Conservation (phyloP, 805 yeast species). For the Cyberlindnera xylosilytica region DNA sequence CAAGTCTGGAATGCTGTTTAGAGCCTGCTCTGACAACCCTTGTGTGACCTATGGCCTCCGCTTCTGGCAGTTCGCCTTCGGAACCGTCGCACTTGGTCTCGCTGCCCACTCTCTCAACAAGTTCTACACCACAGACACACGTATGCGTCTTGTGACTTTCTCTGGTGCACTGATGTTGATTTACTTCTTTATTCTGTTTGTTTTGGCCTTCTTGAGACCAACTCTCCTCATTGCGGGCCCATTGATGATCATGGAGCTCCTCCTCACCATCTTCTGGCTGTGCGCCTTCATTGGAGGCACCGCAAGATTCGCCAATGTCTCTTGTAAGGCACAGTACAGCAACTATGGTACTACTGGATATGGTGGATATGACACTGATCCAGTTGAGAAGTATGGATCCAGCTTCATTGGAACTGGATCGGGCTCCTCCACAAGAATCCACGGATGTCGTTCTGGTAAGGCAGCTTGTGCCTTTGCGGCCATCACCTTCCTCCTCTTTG, state of each 20-base stretch:
- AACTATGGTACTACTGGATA: too few relatives aligned
- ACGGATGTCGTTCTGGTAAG: constrained; percentile 16
- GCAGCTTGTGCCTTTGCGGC: constrained; percentile 18
- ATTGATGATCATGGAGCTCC: constrained; percentile 26
- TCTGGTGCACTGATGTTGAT: constrained; percentile 29
- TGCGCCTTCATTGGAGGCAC: constrained; percentile 34
- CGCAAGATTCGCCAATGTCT: constrained; percentile 27
- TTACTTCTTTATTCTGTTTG: constrained; percentile 26
- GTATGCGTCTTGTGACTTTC: constrained; percentile 31
- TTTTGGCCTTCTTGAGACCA: constrained; percentile 21
- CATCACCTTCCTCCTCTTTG: constrained; percentile 25
- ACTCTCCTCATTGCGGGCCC: constrained; percentile 27
- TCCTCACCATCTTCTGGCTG: constrained; percentile 32
- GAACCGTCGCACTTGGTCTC: constrained; percentile 30
- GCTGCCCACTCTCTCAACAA: constrained; percentile 26
- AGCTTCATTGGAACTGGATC: too few relatives aligned
- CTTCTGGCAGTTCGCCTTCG: constrained; percentile 26
- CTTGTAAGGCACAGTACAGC: constrained; percentile 21
- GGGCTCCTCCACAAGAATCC: background rate
- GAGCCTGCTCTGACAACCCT: too few relatives aligned
- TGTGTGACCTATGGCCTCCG: constrained; percentile 17
- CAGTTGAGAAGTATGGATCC: too few relatives aligned
- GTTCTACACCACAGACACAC: constrained; percentile 26
- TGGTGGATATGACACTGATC: too few relatives aligned
- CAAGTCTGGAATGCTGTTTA: too few relatives aligned